A percentile compares a stretch with the other conserved stretches of the same genome.
Conservation (phyloP, 805 yeast genomes). For the Ogataea pini region DNA sequence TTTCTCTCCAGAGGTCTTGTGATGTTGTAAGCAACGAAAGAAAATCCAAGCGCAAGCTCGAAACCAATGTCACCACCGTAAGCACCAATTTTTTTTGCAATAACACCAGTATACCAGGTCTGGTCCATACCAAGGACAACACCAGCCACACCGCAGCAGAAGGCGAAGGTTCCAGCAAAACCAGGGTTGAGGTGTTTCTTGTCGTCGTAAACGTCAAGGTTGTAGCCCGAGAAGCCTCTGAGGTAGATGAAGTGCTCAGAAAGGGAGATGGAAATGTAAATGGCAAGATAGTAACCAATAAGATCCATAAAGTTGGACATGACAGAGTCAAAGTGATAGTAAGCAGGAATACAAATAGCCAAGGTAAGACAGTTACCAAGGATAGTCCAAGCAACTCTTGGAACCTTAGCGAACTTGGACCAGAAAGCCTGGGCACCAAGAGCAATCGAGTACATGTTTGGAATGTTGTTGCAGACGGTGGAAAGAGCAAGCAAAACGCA, state of each 20-base stretch:
- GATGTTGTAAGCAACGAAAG: constrained; percentile 60
- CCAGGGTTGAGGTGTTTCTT: constrained; percentile 69
- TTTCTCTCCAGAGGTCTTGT: constrained; percentile 68
- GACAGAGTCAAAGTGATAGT: constrained; percentile 67
- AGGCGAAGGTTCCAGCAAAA: constrained; percentile 72
- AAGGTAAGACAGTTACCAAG: constrained; percentile 73
- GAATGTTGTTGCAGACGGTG: constrained; percentile 88
- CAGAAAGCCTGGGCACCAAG: constrained; percentile 84
- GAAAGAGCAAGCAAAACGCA: constrained; percentile 82
- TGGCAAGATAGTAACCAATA: constrained; percentile 88
- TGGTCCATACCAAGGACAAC: constrained; percentile 87
- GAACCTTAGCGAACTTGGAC: constrained; percentile 71
- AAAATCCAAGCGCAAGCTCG: constrained; percentile 68
- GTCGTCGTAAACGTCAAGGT: constrained; percentile 61
- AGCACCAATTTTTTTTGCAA: constrained; percentile 61
- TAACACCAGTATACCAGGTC: constrained; percentile 76
- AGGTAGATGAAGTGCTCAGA: constrained; percentile 84
- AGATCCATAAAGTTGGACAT: constrained; percentile 88
- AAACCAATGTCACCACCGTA: constrained; percentile 87
- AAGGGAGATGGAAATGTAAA: constrained; percentile 73
- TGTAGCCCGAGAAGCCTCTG: constrained; percentile 60
- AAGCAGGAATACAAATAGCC: constrained; percentile 88
- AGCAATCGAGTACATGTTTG: constrained; percentile 90
- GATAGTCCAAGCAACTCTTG: constrained; percentile 82
- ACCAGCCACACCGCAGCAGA: constrained; percentile 84